Evolutionary conservation across 2,329 filamentous ascomycete species (phyloP).

Genomic region (Colletotrichum sp.): DNA sequence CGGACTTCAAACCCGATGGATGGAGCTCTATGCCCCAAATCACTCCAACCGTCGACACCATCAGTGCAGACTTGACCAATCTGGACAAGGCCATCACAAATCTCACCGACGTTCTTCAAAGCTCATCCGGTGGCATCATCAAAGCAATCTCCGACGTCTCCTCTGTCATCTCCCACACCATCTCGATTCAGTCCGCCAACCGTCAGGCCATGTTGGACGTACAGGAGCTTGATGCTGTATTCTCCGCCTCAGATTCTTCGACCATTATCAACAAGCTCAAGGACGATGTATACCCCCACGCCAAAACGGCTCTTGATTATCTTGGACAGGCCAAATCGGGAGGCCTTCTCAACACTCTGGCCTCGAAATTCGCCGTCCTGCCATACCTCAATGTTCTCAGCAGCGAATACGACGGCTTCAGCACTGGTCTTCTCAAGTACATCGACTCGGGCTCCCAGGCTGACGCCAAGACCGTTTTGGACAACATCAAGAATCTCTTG

Average conservation of each 20-base stretch:
- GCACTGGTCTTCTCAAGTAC: neutral
- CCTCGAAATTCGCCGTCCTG: neutral
- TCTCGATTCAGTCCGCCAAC: neutral
- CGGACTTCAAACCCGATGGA: neutral
- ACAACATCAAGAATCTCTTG: neutral
- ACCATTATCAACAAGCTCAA: neutral
- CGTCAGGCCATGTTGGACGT: neutral
- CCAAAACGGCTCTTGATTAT: neutral
- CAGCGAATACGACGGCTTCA: neutral
- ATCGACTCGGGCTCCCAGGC: slow-evolving; percentile 18
- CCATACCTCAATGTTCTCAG: neutral
- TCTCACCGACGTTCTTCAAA: neutral
- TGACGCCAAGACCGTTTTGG: neutral
- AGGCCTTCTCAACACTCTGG: rapidly evolving
- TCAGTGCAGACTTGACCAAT: neutral
- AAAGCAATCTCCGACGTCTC: neutral
- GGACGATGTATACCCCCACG: neutral
- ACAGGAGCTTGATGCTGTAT: neutral
- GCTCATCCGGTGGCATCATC: neutral
- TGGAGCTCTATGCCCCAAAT: neutral
- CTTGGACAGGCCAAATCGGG: neutral
- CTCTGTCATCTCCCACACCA: neutral
- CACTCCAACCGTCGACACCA: neutral
- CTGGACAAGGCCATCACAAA: neutral
- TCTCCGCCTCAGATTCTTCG: neutral